These are phyloP conservation scores for Trichoderma reesei DNA, from an alignment of 495 filamentous ascomycete genomes.

Conservation along the genomic window DNA sequence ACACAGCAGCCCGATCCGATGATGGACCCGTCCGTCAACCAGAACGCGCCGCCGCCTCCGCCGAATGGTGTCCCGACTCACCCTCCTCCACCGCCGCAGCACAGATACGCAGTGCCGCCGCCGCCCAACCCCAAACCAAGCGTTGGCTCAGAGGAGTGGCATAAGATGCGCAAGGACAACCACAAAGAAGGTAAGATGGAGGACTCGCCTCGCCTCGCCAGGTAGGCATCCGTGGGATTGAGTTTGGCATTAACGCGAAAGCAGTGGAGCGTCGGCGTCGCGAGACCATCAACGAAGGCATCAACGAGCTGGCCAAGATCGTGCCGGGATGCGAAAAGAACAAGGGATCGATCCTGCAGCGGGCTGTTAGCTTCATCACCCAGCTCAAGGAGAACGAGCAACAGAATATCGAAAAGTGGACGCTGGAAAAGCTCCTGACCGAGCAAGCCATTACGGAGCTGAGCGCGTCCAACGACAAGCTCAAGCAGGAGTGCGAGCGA, in stretches of 20 bases:
- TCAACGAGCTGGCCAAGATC: slow-evolving; percentile 95
- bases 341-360: slow-evolving; percentile 91
- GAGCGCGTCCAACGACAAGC: slow-evolving; percentile 75
- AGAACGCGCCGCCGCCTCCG: slow-evolving; percentile 14
- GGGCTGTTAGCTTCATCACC: slow-evolving; percentile 86
- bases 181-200: slow-evolving; percentile 85
- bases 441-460: slow-evolving; percentile 91
- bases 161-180: slow-evolving; percentile 93
- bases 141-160: slow-evolving; percentile 95
- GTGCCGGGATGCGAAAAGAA: slow-evolving; percentile 98
- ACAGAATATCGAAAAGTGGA: slow-evolving; percentile 92
- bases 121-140: slow-evolving; percentile 57
- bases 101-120: slow-evolving; percentile 24
- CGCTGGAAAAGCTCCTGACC: slow-evolving; percentile 86
- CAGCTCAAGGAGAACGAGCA: slow-evolving; percentile 92
- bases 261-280: slow-evolving; percentile 92
- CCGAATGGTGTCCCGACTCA: slow-evolving; percentile 20
- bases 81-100: slow-evolving; percentile 10
- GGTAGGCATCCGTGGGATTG: background rate
- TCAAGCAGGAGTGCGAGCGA: slow-evolving; percentile 68
- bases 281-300: slow-evolving; percentile 98
- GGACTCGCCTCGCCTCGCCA: too few species aligned
- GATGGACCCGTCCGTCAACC: slow-evolving; percentile 24
- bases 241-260: background rate
- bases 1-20: slow-evolving; percentile 31